Percentiles rank a stretch among this genome's conserved stretches.
Evolutionary conservation across 305 asterid species (phyloP).

Genomic region (Nicotiana rustica): DNA sequence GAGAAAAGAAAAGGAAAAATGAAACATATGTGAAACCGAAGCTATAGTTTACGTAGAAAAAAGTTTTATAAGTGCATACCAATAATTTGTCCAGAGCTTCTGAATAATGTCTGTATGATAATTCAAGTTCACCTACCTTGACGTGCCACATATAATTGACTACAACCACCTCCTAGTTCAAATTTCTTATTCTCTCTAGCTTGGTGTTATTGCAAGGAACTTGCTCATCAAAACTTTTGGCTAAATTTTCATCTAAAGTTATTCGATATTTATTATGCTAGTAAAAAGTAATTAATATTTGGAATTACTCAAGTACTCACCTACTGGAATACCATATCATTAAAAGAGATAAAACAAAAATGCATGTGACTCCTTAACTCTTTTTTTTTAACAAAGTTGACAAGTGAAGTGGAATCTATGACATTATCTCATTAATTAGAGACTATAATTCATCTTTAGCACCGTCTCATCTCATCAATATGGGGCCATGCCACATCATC

Average conservation of each 20-base stretch:
- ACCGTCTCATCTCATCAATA: too few relatives aligned
- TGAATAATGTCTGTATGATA: not conserved
- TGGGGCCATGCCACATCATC: too few relatives aligned
- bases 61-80: not conserved
- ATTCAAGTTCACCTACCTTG: constrained; percentile 4
- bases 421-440: too few relatives aligned
- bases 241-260: too few relatives aligned
- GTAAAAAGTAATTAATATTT: too few relatives aligned
- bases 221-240: not conserved
- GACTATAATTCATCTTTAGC: too few relatives aligned
- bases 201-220: not conserved
- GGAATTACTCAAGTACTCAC: too few relatives aligned
- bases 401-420: not conserved
- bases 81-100: not conserved
- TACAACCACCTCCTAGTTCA: not conserved
- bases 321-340: too few relatives aligned
- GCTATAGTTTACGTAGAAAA: not conserved
- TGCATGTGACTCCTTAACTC: not conserved
- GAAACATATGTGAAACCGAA: not conserved
- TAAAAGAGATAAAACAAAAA: too few relatives aligned
- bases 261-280: too few relatives aligned
- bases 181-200: not conserved
- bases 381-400: not conserved
- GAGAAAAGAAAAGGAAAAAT: not conserved
- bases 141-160: not conserved